Evolutionary conservation across 2,329 filamentous ascomycete species (phyloP).

Genomic region (Plectosphaerella plurivora): DNA sequence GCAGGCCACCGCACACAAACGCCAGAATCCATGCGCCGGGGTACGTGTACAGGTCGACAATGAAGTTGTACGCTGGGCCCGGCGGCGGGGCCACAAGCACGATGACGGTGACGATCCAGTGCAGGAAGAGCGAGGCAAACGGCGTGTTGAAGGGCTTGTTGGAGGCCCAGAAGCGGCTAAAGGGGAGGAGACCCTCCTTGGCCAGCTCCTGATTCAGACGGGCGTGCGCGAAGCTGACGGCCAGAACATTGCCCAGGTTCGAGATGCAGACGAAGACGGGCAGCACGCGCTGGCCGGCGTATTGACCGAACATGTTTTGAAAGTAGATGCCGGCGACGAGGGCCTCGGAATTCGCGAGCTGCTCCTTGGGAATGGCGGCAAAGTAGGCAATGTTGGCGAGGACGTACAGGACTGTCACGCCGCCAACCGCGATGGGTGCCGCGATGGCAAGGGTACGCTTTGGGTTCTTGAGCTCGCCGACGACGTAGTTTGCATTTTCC

Average conservation of each 20-base stretch:
- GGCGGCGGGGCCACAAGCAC: constrained; percentile 63
- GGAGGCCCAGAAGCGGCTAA: constrained; percentile 63
- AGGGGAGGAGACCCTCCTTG: constrained; percentile 65
- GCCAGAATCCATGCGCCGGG: constrained; percentile 50
- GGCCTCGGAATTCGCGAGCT: constrained; percentile 53
- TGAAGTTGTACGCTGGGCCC: constrained; percentile 65
- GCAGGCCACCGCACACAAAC: constrained; percentile 44
- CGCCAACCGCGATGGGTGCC: constrained; percentile 53
- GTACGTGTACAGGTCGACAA: constrained; percentile 49
- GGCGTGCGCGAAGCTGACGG: constrained; percentile 55
- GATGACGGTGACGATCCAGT: constrained; percentile 62
- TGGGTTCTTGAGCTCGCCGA: constrained; percentile 53
- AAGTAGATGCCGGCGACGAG: constrained; percentile 60
- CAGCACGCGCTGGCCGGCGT: constrained; percentile 41
- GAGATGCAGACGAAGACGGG: constrained; percentile 57
- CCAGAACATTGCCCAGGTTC: constrained; percentile 58
- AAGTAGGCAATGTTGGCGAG: constrained; percentile 64
- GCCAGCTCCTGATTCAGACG: constrained; percentile 62
- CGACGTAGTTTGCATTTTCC: constrained; percentile 60
- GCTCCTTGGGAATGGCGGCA: constrained; percentile 53
- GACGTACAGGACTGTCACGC: constrained; percentile 56
- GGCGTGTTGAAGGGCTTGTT: constrained; percentile 65
- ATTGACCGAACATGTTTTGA: constrained; percentile 54
- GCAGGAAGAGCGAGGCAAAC: constrained; percentile 55
- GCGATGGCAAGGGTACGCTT: constrained; percentile 50